Conservation (phyloP, 345 rosid genomes). For the Microcos paniculata region DNA sequence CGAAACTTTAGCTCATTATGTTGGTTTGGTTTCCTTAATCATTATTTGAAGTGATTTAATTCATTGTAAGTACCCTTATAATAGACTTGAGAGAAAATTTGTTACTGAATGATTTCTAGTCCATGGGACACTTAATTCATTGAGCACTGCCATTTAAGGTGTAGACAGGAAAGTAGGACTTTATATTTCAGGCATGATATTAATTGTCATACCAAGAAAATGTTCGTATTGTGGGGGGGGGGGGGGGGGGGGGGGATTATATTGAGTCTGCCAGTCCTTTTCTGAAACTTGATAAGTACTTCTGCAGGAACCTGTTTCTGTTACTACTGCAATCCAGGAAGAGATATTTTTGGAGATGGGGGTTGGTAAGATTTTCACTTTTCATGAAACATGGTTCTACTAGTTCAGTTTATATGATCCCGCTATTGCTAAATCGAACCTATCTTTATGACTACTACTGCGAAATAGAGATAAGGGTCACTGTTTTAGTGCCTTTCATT, state of each 20-base stretch:
- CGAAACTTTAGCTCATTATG: no score
- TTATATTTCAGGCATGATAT: background rate
- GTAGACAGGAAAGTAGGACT: background rate
- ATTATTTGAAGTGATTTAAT: background rate
- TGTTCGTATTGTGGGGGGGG: background rate
- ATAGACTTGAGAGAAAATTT: background rate
- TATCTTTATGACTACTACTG: background rate
- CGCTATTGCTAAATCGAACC: background rate
- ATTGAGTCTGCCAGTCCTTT: background rate
- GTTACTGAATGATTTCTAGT: no score
- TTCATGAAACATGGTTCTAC: background rate
- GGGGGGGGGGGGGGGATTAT: background rate
- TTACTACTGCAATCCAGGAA: slow-evolving; percentile 73
- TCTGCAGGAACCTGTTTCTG: slow-evolving; percentile 79
- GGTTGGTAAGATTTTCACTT: slow-evolving; percentile 47
- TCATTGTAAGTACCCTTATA: background rate
- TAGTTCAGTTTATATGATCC: background rate
- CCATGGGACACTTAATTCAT: background rate
- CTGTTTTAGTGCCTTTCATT: background rate
- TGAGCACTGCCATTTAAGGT: background rate
- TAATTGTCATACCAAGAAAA: background rate
- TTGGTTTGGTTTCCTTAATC: background rate
- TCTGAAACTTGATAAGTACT: slow-evolving; percentile 5
- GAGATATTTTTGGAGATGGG: slow-evolving; percentile 80
- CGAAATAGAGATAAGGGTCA: background rate